A percentile compares a stretch with the other conserved stretches of the same genome.
Evolutionary conservation across 192 early-diverging fungal genomes (phyloP).

Genomic region (Chytriomyces hyalinus): DNA sequence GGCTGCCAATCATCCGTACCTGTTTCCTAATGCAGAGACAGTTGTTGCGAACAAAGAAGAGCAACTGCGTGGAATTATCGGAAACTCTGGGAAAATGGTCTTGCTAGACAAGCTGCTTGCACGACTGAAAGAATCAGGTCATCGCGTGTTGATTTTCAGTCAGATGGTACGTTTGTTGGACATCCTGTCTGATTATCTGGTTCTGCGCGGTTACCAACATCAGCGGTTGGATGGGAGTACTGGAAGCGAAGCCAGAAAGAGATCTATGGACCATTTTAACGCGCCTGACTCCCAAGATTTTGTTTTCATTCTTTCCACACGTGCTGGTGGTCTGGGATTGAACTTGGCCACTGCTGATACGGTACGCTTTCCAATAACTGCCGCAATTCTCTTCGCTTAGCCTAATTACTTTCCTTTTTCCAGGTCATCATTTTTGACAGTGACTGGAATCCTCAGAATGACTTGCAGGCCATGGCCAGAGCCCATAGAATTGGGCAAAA

Average conservation of each 20-base stretch:
- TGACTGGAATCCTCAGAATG: slow-evolving; percentile 92
- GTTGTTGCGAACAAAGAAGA: slow-evolving; percentile 67
- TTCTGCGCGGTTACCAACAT: slow-evolving; percentile 80
- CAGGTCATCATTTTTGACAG: slow-evolving; percentile 78
- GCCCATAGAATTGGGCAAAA: slow-evolving; percentile 99
- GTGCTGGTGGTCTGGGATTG: slow-evolving; percentile 96
- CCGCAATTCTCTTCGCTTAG: background rate
- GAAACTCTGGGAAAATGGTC: slow-evolving; percentile 97
- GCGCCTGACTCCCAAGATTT: slow-evolving; percentile 92
- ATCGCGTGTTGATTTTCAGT: slow-evolving; percentile 97
- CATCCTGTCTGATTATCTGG: slow-evolving; percentile 93
- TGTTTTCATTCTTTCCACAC: slow-evolving; percentile 94
- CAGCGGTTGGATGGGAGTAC: slow-evolving; percentile 96
- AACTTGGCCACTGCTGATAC: slow-evolving; percentile 97
- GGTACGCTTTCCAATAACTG: slow-evolving; percentile 47
- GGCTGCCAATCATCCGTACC: slow-evolving; percentile 93
- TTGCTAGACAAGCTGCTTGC: slow-evolving; percentile 94
- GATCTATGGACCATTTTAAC: slow-evolving; percentile 97
- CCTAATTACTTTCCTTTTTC: background rate
- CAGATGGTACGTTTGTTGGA: slow-evolving; percentile 98
- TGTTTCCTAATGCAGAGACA: slow-evolving; percentile 54
- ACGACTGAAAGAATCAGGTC: slow-evolving; percentile 85
- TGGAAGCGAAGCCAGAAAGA: slow-evolving; percentile 86
- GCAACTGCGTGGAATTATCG: slow-evolving; percentile 79
- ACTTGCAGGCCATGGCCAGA: slow-evolving; percentile 96